Base-by-base conservation (phyloP, 2,329 filamentous ascomycete species). In the Ceratocystis harringtonii region DNA sequence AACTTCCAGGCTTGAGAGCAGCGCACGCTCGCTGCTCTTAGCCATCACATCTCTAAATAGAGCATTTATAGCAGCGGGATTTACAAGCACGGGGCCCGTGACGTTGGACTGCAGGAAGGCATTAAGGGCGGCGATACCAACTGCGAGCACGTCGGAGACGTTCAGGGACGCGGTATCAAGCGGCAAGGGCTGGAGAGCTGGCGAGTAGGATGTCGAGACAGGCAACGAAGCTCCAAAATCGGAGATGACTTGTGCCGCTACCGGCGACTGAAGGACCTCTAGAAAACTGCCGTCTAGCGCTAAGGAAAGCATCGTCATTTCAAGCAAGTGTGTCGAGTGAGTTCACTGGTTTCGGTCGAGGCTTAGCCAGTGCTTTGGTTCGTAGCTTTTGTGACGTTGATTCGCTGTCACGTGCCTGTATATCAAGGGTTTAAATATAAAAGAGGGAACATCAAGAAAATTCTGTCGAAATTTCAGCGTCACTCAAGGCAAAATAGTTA, bases 81-180 rank as follows among this genome's bases (percentile, higher is more conserved):
- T 63, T n/a, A 44, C 1, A n/a, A 95, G 77, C 0, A 90, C 86
- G 0, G 92, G 92, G 0, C 92, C 92, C 2, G 92, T 96, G 64
- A 95, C 88, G 72, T 90, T 96, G 0, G 85, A 84, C 73, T 96
- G 92, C 17, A 96, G 75, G 72, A 96, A 96, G 10, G 86, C 83
- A 71, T 90, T 82, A 10, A 96, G 79, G 1, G 87, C 83, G 1
- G 87, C 85, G 61, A 89, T 76, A 8, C 84, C 89, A 43, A 88
- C 77, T 57, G 83, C 76, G 64, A 84, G 69, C 5, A 43, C 60
- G 6, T 71, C 68, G 15, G 66, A 58, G 8, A 50, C 30, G 12
- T 32, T n/a, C 7, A 44, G 36, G 30, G 28, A n/a, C 22, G 43
- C 6, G 17, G 32, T 28, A 57, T 63, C 45, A 22, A 36, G 22